Base-by-base conservation (phyloP, 2,329 filamentous ascomycete species). In the Penicillium janthinellum region DNA sequence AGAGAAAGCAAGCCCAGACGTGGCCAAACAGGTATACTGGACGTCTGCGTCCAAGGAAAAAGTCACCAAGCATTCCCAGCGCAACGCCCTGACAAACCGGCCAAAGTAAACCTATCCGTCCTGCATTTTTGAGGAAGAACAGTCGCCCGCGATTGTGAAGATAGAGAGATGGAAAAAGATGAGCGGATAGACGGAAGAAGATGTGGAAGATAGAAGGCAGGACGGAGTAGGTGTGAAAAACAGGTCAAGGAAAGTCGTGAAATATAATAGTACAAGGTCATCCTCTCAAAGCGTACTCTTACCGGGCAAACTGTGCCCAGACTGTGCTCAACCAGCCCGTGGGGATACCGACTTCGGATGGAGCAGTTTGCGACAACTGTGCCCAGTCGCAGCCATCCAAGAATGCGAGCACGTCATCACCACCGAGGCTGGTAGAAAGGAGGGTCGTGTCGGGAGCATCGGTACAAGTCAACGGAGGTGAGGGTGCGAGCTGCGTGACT, bases 371-470 rank as follows among this genome's bases (percentile, higher is more conserved):
- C 5, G 70, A 65, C 10, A 70, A 59, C 44, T 73, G 71, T 11
- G 70, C 65, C 63, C 67, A 73, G 34, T 75, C 73, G 48, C 70
- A 67, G 15, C 74, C 75, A 34, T 76, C 73, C 2, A 77, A 59
- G 59, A 77, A 77, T 1, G 73, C 72, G 37, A 77, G 52, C 8
- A 77, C 69, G 31, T 77, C 75, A 38, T 77, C 75, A 5, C 75
- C 75, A 11, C 73, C 69, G 8, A 77, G 68, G 50, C 73, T 76
- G 2, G 71, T 73, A 1, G 74, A 71, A 57, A 69, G 67, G 5
- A 74, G 35, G 22, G 56, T 66, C 37, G 65, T 68, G 25, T 71
- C 64, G 2, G 67, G 64, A 10, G 34, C 67, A 41, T 55, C 72
- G 57, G 62, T 76, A 58, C 45, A 72, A 8, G 72, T 75, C 41